Percentiles rank a stretch among this genome's conserved stretches.
Conservation (phyloP, 169 alveolate genomes). For the Cytauxzoon felis region DNA sequence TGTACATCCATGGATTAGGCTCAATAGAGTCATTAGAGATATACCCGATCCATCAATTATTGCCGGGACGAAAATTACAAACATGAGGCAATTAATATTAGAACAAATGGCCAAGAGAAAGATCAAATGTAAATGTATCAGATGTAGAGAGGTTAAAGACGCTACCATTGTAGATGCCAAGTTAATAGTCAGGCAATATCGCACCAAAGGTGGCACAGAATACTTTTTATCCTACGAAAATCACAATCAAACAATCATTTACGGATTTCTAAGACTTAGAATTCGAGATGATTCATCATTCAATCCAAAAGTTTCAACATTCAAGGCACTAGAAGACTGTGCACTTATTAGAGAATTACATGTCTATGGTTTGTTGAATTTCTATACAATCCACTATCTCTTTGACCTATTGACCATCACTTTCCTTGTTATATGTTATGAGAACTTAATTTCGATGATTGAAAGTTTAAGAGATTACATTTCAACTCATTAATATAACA, state of each 20-base stretch:
- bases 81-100: conserved; percentile 84
- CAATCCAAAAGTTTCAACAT: conserved; percentile 48
- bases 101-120: conserved; percentile 75
- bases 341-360: conserved; percentile 89
- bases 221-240: conserved; percentile 72
- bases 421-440: not conserved
- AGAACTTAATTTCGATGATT: conserved; percentile 30
- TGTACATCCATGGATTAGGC: conserved; percentile 91
- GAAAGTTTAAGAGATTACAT: conserved; percentile 1
- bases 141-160: conserved; percentile 89
- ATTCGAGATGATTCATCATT: conserved; percentile 59
- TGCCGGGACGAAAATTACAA: conserved; percentile 89
- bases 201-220: conserved; percentile 73
- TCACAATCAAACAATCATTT: conserved; percentile 55
- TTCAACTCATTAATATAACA: not conserved
- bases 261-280: conserved; percentile 87
- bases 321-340: conserved; percentile 70
- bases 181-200: conserved; percentile 52
- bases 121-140: conserved; percentile 84
- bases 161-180: conserved; percentile 55
- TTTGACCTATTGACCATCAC: not conserved
- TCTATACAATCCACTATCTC: conserved; percentile 6
- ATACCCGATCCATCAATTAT: conserved; percentile 91
- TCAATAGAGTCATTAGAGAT: conserved; percentile 90
- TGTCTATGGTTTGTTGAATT: conserved; percentile 81